These are phyloP conservation scores for Inga laurina DNA, from an alignment of 306 rosid species.

Conservation along the genomic window DNA sequence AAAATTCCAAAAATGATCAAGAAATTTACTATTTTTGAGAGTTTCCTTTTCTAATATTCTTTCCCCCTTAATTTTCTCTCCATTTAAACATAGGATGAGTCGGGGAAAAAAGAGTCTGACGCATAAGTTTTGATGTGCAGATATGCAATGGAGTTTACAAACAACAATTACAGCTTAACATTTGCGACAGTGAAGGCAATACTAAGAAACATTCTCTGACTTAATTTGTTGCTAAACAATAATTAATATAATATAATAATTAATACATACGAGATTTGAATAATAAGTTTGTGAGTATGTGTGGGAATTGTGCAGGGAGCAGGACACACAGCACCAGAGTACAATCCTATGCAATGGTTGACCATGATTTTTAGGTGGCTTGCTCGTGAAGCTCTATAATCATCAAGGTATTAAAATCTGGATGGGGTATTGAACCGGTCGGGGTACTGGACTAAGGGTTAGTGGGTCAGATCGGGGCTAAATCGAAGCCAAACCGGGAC, in stretches of 20 bases:
- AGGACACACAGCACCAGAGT: constrained; percentile 36
- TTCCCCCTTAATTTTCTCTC: too few relatives aligned
- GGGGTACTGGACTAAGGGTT: too few relatives aligned
- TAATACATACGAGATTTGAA: not conserved
- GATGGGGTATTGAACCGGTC: too few relatives aligned
- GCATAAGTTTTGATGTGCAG: not conserved
- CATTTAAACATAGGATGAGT: not conserved
- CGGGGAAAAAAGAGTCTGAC: not conserved
- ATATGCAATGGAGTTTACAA: not conserved
- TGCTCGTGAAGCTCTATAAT: not conserved
- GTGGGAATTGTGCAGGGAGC: constrained; percentile 29
- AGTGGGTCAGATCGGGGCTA: too few relatives aligned
- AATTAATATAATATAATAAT: too few relatives aligned
- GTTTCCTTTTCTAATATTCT: too few relatives aligned
- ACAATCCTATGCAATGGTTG: not conserved
- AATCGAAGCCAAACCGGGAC: too few relatives aligned
- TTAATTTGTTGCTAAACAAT: too few relatives aligned
- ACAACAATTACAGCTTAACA: constrained; percentile 9
- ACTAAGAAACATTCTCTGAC: not conserved
- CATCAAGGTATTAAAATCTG: too few relatives aligned
- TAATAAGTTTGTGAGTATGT: too few relatives aligned
- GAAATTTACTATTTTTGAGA: too few relatives aligned
- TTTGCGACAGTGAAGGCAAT: constrained; percentile 10
- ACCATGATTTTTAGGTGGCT: constrained; percentile 15
- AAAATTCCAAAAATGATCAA: too few relatives aligned